Conservation (phyloP, 2,329 filamentous ascomycete genomes). For the Tolypocladium ovalisporum region DNA sequence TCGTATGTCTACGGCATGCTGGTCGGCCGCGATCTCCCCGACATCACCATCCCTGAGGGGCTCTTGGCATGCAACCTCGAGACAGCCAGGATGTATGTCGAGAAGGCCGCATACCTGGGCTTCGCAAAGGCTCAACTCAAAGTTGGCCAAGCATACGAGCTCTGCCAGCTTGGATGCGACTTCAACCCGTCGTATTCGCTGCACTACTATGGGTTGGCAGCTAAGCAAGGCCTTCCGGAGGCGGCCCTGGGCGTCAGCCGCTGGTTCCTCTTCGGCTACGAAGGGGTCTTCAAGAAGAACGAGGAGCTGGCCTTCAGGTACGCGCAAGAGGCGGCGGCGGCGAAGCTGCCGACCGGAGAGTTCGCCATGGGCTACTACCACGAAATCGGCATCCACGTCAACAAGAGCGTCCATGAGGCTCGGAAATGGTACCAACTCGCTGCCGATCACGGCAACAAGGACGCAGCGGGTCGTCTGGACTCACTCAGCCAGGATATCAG, state of each 20-base stretch:
- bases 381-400: conserved; percentile 88
- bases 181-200: conserved; percentile 88
- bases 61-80: conserved; percentile 62
- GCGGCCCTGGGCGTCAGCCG: conserved; percentile 94
- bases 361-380: conserved; percentile 97
- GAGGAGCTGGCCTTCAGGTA: conserved; percentile 89
- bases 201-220: conserved; percentile 90
- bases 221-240: conserved; percentile 84
- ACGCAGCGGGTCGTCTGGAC: conserved; percentile 72
- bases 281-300: conserved; percentile 87
- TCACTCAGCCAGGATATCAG: conserved; percentile 74
- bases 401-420: conserved; percentile 73
- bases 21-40: conserved; percentile 79
- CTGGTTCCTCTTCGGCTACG: conserved; percentile 95
- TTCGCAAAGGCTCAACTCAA: conserved; percentile 96
- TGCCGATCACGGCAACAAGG: conserved; percentile 81
- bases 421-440: conserved; percentile 85
- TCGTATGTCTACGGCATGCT: conserved; percentile 96
- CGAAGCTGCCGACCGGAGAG: conserved; percentile 78
- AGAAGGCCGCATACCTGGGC: conserved; percentile 90
- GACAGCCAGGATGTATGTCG: conserved; percentile 74
- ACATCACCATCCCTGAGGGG: conserved; percentile 66
- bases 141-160: conserved; percentile 92
- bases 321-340: conserved; percentile 72
- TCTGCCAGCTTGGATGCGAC: conserved; percentile 86